A percentile compares a stretch with the other conserved stretches of the same genome.
Conservation (phyloP, 805 yeast genomes). For the Ogataea nonfermentans region DNA sequence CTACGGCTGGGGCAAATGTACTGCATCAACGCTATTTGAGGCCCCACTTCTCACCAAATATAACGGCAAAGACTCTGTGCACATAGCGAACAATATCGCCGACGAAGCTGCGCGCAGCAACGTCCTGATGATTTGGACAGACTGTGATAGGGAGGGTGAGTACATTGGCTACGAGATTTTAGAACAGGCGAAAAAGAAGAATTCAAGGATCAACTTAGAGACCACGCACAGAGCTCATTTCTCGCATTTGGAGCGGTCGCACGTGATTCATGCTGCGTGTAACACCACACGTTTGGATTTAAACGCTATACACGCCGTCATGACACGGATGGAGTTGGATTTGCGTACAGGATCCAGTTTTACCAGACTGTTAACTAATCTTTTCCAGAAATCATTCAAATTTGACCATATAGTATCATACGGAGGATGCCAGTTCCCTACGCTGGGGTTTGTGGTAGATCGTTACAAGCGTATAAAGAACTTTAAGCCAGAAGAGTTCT, state of each 20-base stretch:
- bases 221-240: slow-evolving; percentile 74
- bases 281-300: slow-evolving; percentile 63
- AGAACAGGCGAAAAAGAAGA: slow-evolving; percentile 59
- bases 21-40: slow-evolving; percentile 64
- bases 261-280: slow-evolving; percentile 71
- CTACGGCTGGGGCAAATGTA: slow-evolving; percentile 63
- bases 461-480: slow-evolving; percentile 71
- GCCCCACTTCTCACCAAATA: slow-evolving; percentile 54
- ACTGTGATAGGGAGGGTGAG: slow-evolving; percentile 97
- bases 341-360: slow-evolving; percentile 85
- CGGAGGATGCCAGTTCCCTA: slow-evolving; percentile 96
- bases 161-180: slow-evolving; percentile 83
- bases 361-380: slow-evolving; percentile 72
- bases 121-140: slow-evolving; percentile 91
- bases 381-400: slow-evolving; percentile 38
- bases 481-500: slow-evolving; percentile 76
- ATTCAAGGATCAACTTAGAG: slow-evolving; percentile 43
- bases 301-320: slow-evolving; percentile 77
- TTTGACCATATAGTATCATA: slow-evolving; percentile 54
- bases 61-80: slow-evolving; percentile 38
- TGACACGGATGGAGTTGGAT: slow-evolving; percentile 83
- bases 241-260: slow-evolving; percentile 79
- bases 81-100: slow-evolving; percentile 62
- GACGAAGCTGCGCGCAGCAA: slow-evolving; percentile 60
- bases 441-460: slow-evolving; percentile 94